phyloP scores from a whole-genome alignment of 495 filamentous ascomycete species.

The Lepidopterella palustris region DNA sequence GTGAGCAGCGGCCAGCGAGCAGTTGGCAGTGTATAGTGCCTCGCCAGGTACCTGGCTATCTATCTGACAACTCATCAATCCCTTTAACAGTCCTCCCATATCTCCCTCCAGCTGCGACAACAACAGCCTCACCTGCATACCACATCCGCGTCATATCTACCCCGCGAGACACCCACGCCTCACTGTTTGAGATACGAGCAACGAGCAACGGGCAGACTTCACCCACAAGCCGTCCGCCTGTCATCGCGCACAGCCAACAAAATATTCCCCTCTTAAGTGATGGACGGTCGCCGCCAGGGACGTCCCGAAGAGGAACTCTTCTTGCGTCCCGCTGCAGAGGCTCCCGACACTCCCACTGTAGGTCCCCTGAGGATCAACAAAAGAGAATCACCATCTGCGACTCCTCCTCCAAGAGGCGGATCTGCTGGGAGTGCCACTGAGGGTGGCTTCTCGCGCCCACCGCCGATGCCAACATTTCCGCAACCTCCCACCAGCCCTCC shows the following conservation, averaged over 20 bases:
- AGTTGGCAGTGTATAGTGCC: background rate
- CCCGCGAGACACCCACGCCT: conserved; percentile 17
- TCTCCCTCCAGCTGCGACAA: background rate
- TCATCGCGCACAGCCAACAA: conserved; percentile 8
- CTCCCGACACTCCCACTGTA: conserved; percentile 52
- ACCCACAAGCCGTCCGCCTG: no score
- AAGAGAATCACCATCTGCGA: conserved; percentile 41
- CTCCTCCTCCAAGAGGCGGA: conserved; percentile 33
- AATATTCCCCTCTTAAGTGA: conserved; percentile 3
- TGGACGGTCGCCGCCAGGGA: conserved; percentile 28
- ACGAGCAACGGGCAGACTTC: background rate
- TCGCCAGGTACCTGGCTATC: background rate
- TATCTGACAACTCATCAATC: background rate
- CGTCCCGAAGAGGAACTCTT: conserved; percentile 36
- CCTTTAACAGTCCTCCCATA: background rate
- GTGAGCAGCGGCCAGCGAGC: conserved; percentile 12
- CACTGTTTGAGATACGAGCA: conserved; percentile 6
- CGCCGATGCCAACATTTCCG: conserved; percentile 40
- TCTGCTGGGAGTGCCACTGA: conserved; percentile 34
- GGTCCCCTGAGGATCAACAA: conserved; percentile 85
- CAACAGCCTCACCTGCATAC: no score
- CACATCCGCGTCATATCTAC: conserved; percentile 9
- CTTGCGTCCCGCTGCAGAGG: conserved; percentile 19
- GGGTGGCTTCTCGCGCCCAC: conserved; percentile 44
- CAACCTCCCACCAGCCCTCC: conserved; percentile 60